phyloP scores from a whole-genome alignment of 331 rosid species.

The Arachis monticola region DNA sequence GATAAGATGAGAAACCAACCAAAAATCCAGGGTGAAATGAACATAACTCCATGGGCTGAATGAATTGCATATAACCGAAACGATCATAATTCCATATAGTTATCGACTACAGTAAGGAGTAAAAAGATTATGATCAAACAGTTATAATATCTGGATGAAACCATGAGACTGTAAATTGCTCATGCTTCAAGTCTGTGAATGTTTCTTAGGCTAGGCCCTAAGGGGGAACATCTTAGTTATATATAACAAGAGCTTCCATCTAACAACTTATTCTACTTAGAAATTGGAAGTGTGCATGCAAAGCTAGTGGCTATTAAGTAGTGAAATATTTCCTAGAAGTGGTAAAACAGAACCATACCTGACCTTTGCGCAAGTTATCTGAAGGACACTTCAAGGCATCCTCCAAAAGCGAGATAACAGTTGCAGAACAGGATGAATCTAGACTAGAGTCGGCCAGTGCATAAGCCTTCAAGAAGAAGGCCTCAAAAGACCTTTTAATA shows the following conservation, averaged over 20 bases:
- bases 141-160: not conserved
- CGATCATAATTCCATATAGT: not conserved
- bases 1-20: not conserved
- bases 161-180: not conserved
- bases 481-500: slow-evolving; percentile 92
- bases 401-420: slow-evolving; percentile 85
- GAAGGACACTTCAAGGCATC: slow-evolving; percentile 96
- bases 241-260: slow-evolving; percentile 15
- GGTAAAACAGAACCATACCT: slow-evolving; percentile 60
- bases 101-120: not conserved
- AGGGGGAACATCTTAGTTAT: not conserved
- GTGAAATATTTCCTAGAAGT: slow-evolving; percentile 18
- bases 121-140: not conserved
- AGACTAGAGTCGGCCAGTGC: slow-evolving; percentile 89
- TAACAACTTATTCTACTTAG: slow-evolving; percentile 1
- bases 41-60: not conserved
- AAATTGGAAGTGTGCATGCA: slow-evolving; percentile 1
- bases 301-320: slow-evolving; percentile 2
- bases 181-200: not conserved
- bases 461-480: slow-evolving; percentile 93
- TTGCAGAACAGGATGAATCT: slow-evolving; percentile 74
- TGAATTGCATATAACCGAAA: not conserved
- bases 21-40: not conserved
- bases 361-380: slow-evolving; percentile 96
- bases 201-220: not conserved